Evolutionary conservation across 805 yeast species (phyloP), one percentile per base, ranked within the genome.

Genomic region (Suhomyces xylopsoci): DNA sequence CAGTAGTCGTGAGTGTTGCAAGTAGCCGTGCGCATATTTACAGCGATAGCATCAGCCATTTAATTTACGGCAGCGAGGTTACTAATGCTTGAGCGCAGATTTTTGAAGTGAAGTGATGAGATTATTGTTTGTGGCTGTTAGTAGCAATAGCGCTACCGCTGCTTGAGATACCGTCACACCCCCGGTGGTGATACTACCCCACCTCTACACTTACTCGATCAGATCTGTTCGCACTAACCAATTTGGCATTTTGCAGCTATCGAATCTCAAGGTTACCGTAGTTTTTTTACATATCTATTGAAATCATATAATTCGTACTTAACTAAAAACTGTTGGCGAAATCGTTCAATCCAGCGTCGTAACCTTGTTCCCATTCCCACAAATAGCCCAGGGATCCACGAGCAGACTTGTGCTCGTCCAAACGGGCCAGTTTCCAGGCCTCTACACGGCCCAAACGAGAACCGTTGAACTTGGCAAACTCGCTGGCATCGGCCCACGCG

Each of bases 361-460:
- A 91, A 0, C 97, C 97, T 59, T 87, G 96, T 25, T 87, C 90
- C 87, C 90, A 93, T 68, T 88, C 96, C 97, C 97, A 93, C 50
- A 83, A 51, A 62, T 76, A 80, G 12, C 73, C 73, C 59, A 85
- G 78, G 6, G 70, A 60, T 6, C 94, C 94, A 56, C 81, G 78
- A 7, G 68, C 63, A 9, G 67, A 58, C 20, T 82, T 62, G 66
- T 92, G 96, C 60, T 90, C 88, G 2, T 62, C 63, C 30, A 79
- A 69, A 55, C 97, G 79, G 17, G 87, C 80, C 9, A 61, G 57
- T 55, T 77, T 82, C 94, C 93, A 87, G 0, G 91, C 85, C 46
- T 77, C 77, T 24, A 78, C 61, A 56, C 97, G 80, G 1, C 99
- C 99, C 24, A 93, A 66, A 14, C 78, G 74, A 5, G 96, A 84